phyloP scores from a whole-genome alignment of 2,329 filamentous ascomycete species.

The Fusarium tupiense region DNA sequence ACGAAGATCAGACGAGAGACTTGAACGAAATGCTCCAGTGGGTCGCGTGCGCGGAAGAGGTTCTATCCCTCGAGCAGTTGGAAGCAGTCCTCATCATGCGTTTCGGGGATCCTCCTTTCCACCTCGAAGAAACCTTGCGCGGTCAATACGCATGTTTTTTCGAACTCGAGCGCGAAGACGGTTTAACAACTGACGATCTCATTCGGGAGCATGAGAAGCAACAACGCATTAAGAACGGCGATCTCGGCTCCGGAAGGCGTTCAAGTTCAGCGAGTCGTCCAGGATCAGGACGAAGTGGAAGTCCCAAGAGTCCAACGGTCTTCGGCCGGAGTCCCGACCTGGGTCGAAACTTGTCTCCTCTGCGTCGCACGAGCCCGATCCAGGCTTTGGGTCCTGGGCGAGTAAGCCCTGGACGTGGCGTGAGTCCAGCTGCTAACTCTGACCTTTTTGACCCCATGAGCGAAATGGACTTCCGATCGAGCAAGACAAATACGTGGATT shows the following conservation, averaged over 20 bases:
- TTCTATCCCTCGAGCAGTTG: conserved; percentile 55
- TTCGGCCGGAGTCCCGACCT: conserved; percentile 33
- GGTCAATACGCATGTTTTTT: conserved; percentile 60
- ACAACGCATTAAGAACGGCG: conserved; percentile 36
- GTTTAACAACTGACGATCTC: conserved; percentile 54
- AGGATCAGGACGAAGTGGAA: conserved; percentile 30
- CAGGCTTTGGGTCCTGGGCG: conserved; percentile 19
- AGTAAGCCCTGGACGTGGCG: conserved; percentile 29
- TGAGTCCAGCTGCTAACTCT: conserved; percentile 44
- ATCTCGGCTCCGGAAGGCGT: conserved; percentile 23
- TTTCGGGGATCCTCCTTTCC: conserved; percentile 53
- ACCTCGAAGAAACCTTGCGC: conserved; percentile 55
- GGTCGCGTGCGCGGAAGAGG: conserved; percentile 56
- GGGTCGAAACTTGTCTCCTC: conserved; percentile 34
- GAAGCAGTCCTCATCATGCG: conserved; percentile 56
- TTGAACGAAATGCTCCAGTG: conserved; percentile 59
- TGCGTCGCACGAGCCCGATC: conserved; percentile 16
- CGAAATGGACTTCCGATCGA: conserved; percentile 54
- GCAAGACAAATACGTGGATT: conserved; percentile 52
- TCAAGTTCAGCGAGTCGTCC: conserved; percentile 37
- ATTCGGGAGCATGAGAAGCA: conserved; percentile 50
- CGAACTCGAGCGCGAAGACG: conserved; percentile 56
- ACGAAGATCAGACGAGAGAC: conserved; percentile 51
- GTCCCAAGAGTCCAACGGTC: conserved; percentile 20
- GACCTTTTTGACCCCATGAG: conserved; percentile 46